These are phyloP conservation scores for Cercophora sp. DNA, from an alignment of 495 filamentous ascomycete species.

Conservation along the genomic window DNA sequence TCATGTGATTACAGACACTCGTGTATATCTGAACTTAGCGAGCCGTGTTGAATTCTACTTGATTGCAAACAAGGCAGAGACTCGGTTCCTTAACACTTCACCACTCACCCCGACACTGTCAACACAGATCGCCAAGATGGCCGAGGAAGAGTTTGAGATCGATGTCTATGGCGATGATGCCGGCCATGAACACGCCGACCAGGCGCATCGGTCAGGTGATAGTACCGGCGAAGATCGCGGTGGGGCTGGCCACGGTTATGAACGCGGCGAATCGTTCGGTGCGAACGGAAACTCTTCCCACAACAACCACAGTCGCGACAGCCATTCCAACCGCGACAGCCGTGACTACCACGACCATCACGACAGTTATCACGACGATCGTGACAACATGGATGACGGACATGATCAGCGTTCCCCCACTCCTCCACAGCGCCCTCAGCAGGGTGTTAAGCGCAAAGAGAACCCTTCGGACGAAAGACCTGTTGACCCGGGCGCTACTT, in stretches of 20 bases:
- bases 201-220: too few species aligned
- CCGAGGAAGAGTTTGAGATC: conserved; percentile 95
- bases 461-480: conserved; percentile 66
- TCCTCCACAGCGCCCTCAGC: conserved; percentile 45
- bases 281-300: too few species aligned
- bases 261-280: too few species aligned
- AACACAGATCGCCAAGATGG: conserved; percentile 33
- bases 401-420: conserved; percentile 29
- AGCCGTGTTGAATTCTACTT: conserved; percentile 25
- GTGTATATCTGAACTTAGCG: conserved; percentile 34
- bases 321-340: conserved; percentile 63
- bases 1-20: conserved; percentile 19
- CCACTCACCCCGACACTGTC: too few species aligned
- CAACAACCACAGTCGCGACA: conserved; percentile 87
- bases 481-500: conserved; percentile 76
- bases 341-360: conserved; percentile 35
- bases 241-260: conserved; percentile 20
- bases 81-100: conserved; percentile 12
- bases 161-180: conserved; percentile 89
- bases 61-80: conserved; percentile 13
- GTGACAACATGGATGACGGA: conserved; percentile 37
- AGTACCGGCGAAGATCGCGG: conserved; percentile 47
- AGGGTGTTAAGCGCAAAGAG: conserved; percentile 72
- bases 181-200: conserved; percentile 41
- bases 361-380: conserved; percentile 43